Evolutionary conservation across 495 filamentous ascomycete species (phyloP), one percentile per base, ranked within the genome.

Genomic region (Bacidia gigantensis): DNA sequence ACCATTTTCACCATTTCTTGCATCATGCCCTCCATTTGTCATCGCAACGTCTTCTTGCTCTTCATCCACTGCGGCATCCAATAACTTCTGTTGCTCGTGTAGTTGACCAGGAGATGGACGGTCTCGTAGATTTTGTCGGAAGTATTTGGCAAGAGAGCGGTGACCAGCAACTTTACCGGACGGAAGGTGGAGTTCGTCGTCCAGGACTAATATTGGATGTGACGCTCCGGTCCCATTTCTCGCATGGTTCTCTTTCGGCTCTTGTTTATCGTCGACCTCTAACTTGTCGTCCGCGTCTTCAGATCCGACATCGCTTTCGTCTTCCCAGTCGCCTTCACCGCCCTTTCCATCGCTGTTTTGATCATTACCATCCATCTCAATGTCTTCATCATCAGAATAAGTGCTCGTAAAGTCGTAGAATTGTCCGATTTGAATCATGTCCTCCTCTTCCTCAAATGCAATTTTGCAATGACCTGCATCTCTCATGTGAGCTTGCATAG

Each of bases 381-480:
- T 82, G 2, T 73, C 71, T 47, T 79, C 79, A 11, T 67, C 70
- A 61, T 97, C 92, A 0, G 87, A 88, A 65, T 99, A 99, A 2
- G 92, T 93, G 67, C 82, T 82, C 50, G 83, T 74, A 77, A 99
- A 99, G 64, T 99, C 93, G 69, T 97, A 99, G 69, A 86, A 97
- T 43, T 97, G 85, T n/a, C 92, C 93, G 54, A 99, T 83, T 50
- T 93, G 88, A 17, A 99, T 73, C 68, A 95, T 87, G 61, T 99
- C 88, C 29, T 84, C 84, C 62, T 95, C 86, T 0, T 79, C 81
- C 42, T 84, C 82, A 65, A 93, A 99, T 0, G 86, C 89, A 56
- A 99, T 89, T 77, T 86, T 94, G 72, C 89, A 96, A 66, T 99
- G 92, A 9, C 86, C 81, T 67, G 88, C 89, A 65, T 99, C 92